These are phyloP conservation scores for Suillus clintonianus DNA, from an alignment of 768 basidiomycete species.

Conservation along the genomic window DNA sequence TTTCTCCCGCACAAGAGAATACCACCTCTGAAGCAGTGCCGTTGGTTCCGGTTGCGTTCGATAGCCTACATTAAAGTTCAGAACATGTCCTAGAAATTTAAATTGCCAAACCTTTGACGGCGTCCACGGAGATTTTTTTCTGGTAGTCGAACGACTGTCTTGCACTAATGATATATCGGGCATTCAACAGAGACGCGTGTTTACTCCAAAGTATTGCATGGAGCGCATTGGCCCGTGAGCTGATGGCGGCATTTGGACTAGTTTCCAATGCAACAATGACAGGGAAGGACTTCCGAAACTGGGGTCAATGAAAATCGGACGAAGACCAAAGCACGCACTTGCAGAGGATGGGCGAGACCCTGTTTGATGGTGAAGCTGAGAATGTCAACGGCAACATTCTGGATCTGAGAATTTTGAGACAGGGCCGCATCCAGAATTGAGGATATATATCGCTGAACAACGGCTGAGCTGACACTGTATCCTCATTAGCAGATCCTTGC, in stretches of 20 bases:
- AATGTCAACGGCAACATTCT: slow-evolving; percentile 86
- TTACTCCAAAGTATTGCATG: slow-evolving; percentile 86
- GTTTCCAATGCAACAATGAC: slow-evolving; percentile 94
- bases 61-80: slow-evolving; percentile 49
- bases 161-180: slow-evolving; percentile 81
- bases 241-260: slow-evolving; percentile 57
- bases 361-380: slow-evolving; percentile 92
- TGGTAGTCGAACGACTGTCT: slow-evolving; percentile 85
- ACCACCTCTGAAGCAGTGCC: slow-evolving; percentile 89
- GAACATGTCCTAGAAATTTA: background rate
- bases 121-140: slow-evolving; percentile 48
- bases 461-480: slow-evolving; percentile 85
- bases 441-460: slow-evolving; percentile 89
- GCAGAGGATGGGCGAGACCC: slow-evolving; percentile 92
- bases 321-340: slow-evolving; percentile 47
- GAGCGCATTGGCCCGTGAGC: slow-evolving; percentile 75
- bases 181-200: slow-evolving; percentile 86
- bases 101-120: slow-evolving; percentile 51
- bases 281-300: slow-evolving; percentile 71
- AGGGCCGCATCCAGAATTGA: slow-evolving; percentile 82
- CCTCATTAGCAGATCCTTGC: background rate
- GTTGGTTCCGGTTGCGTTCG: slow-evolving; percentile 61
- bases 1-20: slow-evolving; percentile 88
- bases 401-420: slow-evolving; percentile 68
- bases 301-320: slow-evolving; percentile 1